Conservation (phyloP, 2,329 filamentous ascomycete species). For the Calonectria crousiana region DNA sequence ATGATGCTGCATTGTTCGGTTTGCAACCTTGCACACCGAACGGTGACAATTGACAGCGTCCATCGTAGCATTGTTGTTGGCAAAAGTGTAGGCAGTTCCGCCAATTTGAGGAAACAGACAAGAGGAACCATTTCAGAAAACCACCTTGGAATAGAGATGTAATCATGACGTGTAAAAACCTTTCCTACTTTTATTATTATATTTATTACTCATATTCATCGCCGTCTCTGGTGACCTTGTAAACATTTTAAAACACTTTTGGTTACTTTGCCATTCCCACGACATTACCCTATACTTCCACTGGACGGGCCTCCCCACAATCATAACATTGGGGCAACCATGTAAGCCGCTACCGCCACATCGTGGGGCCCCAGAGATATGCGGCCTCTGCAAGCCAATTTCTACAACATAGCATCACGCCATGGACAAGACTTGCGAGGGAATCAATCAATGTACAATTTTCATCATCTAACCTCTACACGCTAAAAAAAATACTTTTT, state of each 20-base stretch:
- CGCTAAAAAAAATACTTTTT: constrained; percentile 1
- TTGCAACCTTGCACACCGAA: not conserved
- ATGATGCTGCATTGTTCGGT: not conserved
- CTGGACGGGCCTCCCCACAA: not conserved
- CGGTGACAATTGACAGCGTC: not conserved
- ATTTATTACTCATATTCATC: not conserved
- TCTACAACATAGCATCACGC: not conserved
- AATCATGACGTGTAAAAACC: not conserved
- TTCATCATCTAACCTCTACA: not conserved
- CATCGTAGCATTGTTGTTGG: not conserved
- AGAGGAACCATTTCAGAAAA: not conserved
- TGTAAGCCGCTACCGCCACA: not conserved
- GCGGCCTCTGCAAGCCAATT: not conserved
- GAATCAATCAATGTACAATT: constrained; percentile 1
- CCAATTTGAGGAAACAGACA: not conserved
- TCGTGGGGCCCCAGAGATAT: not conserved
- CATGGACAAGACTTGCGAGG: not conserved
- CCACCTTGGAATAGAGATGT: not conserved
- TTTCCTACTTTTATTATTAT: not conserved
- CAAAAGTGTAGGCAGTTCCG: not conserved
- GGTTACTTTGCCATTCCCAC: not conserved
- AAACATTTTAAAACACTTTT: not conserved
- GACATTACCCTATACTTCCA: not conserved
- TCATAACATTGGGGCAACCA: not conserved
- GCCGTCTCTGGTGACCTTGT: not conserved